phyloP scores from a whole-genome alignment of 805 yeast species.

The Lipomyces chichibuensis region DNA sequence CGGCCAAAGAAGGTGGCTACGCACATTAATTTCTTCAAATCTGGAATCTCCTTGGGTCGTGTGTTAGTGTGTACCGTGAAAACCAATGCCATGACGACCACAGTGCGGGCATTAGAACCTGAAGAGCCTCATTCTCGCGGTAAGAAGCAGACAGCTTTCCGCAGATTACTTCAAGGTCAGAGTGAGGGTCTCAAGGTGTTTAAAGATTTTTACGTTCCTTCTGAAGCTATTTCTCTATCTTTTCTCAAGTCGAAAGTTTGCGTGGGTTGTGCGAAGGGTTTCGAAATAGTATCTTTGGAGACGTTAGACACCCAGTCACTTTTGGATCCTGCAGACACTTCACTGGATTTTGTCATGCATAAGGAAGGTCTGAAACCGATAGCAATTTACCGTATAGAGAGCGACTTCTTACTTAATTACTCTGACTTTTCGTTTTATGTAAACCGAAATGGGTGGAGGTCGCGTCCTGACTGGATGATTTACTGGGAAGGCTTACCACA shows the following conservation, averaged over 20 bases:
- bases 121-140: conserved; percentile 59
- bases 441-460: conserved; percentile 94
- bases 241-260: conserved; percentile 86
- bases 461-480: conserved; percentile 89
- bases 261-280: conserved; percentile 95
- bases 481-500: conserved; percentile 98
- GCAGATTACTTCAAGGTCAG: conserved; percentile 47
- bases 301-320: conserved; percentile 85
- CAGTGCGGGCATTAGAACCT: conserved; percentile 85
- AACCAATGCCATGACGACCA: conserved; percentile 71
- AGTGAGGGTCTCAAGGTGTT: conserved; percentile 68
- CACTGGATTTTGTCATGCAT: conserved; percentile 88
- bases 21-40: conserved; percentile 89
- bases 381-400: conserved; percentile 86
- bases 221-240: conserved; percentile 90
- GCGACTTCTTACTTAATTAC: conserved; percentile 84
- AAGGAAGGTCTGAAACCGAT: conserved; percentile 84
- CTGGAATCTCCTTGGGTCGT: conserved; percentile 89
- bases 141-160: conserved; percentile 48
- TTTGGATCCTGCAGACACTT: conserved; percentile 97
- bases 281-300: conserved; percentile 87
- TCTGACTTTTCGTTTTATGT: conserved; percentile 94
- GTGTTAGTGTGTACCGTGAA: conserved; percentile 88
- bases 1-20: conserved; percentile 76
- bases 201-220: conserved; percentile 77